phyloP scores from a whole-genome alignment of 2,329 filamentous ascomycete genomes.

The Thelonectria olida region DNA sequence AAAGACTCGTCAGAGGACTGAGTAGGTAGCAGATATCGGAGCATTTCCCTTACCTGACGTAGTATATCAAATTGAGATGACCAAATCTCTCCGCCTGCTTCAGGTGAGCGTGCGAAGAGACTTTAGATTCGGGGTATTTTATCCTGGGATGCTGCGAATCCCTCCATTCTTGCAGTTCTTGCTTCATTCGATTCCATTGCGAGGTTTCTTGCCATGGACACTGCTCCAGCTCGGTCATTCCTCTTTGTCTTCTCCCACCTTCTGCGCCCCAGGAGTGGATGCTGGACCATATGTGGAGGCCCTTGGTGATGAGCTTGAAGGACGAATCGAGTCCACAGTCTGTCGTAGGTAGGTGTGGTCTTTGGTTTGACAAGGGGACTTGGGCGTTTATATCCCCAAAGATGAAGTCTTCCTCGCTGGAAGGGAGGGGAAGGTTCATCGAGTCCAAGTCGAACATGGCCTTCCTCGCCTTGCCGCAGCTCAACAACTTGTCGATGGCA shows the following conservation, averaged over 20 bases:
- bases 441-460: constrained; percentile 32
- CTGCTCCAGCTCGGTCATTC: constrained; percentile 32
- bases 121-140: constrained; percentile 35
- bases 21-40: too few species aligned
- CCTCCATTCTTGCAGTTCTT: constrained; percentile 30
- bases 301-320: constrained; percentile 29
- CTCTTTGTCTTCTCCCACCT: constrained; percentile 28
- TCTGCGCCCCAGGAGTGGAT: constrained; percentile 37
- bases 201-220: constrained; percentile 33
- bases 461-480: constrained; percentile 34
- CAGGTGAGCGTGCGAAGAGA: constrained; percentile 34
- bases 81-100: constrained; percentile 38
- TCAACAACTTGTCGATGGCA: constrained; percentile 34
- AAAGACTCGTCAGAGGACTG: background rate
- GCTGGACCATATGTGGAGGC: constrained; percentile 35
- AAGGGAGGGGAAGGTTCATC: constrained; percentile 26
- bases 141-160: constrained; percentile 24
- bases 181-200: constrained; percentile 33
- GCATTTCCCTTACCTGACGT: constrained; percentile 27
- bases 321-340: constrained; percentile 22
- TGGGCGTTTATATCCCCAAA: constrained; percentile 21
- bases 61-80: constrained; percentile 38
- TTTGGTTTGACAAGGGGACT: background rate
- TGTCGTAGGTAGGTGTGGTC: background rate
- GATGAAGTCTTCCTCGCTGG: constrained; percentile 31